These are phyloP conservation scores for Geotrichum citri-aurantii DNA, from an alignment of 1,139 yeast genomes.

Conservation along the genomic window DNA sequence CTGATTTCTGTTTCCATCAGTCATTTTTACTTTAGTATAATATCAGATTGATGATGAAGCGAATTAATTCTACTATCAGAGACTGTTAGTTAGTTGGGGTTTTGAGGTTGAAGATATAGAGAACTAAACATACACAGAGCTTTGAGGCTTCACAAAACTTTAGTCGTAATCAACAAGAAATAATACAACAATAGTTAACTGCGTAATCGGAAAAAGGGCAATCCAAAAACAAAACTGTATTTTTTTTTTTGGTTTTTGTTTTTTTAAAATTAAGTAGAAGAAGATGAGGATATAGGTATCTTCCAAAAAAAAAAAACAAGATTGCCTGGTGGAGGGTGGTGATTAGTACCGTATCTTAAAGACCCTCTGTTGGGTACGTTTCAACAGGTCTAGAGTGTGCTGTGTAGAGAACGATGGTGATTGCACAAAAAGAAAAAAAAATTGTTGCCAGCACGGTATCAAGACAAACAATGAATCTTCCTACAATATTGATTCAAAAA, in stretches of 20 bases:
- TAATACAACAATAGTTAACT: background rate
- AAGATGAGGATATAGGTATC: no score
- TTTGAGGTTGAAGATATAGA: background rate
- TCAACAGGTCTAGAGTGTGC: background rate
- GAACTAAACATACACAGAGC: background rate
- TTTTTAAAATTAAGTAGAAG: no score
- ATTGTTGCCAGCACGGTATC: background rate
- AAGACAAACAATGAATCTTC: background rate
- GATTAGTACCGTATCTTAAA: background rate
- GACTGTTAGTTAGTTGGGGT: background rate
- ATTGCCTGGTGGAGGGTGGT: background rate
- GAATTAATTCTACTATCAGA: background rate
- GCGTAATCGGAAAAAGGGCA: no score
- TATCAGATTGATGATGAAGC: background rate
- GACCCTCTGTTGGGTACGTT: background rate
- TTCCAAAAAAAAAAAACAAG: background rate
- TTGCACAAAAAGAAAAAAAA: background rate
- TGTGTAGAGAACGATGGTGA: background rate
- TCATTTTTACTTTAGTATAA: slow-evolving; percentile 1
- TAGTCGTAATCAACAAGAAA: background rate
- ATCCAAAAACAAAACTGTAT: no score
- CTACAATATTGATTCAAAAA: background rate
- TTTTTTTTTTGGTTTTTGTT: no score
- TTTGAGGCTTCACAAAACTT: background rate
- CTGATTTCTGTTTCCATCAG: slow-evolving; percentile 13